Percentiles rank a stretch among this genome's conserved stretches.
phyloP scores from a whole-genome alignment of 768 basidiomycete genomes.

The Cyclocybe aegerita region DNA sequence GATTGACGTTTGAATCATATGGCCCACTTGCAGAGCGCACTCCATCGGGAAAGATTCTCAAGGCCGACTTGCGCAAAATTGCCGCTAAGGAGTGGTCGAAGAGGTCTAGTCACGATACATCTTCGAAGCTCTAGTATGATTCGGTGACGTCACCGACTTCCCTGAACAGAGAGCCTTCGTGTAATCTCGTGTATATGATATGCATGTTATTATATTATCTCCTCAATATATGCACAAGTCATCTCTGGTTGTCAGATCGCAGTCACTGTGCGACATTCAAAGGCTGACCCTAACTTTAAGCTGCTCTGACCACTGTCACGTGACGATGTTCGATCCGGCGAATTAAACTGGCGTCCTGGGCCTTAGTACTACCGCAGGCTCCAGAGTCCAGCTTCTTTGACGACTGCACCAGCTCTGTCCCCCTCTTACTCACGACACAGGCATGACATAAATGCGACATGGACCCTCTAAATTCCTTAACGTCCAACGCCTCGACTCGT shows the following conservation, averaged over 20 bases:
- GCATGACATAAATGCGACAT: constrained; percentile 22
- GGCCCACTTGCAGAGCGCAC: constrained; percentile 39
- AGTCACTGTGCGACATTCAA: not conserved
- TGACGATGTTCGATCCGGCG: constrained; percentile 13
- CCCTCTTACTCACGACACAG: constrained; percentile 13
- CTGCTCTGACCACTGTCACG: constrained; percentile 8
- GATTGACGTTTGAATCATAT: no score
- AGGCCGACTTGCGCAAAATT: constrained; percentile 45
- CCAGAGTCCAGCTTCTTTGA: not conserved
- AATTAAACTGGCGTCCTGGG: constrained; percentile 20
- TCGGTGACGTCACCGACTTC: no score
- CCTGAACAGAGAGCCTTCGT: no score
- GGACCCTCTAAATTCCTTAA: constrained; percentile 32
- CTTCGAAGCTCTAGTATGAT: no score
- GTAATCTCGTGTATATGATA: no score
- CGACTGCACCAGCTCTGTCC: not conserved
- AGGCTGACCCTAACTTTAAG: not conserved
- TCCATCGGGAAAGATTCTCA: constrained; percentile 59
- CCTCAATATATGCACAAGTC: no score
- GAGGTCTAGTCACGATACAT: constrained; percentile 27
- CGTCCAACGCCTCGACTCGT: constrained; percentile 22
- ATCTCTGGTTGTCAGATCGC: not conserved
- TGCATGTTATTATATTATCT: no score
- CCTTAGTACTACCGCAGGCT: constrained; percentile 5
- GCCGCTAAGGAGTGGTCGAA: constrained; percentile 44